Conservation (phyloP, 2,329 filamentous ascomycete genomes). For the Fusarium sp. region DNA sequence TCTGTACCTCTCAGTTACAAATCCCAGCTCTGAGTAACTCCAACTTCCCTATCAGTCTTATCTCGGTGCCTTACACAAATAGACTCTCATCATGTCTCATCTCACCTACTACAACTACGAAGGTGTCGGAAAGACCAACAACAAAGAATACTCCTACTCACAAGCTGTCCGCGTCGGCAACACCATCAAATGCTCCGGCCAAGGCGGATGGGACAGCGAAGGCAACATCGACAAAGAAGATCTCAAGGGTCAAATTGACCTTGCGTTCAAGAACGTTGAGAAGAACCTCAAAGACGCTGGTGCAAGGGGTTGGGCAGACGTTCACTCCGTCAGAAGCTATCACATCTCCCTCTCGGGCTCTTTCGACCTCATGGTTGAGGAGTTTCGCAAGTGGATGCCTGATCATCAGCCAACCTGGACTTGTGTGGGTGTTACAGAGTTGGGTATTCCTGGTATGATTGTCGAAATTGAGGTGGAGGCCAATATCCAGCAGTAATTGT, state of each 20-base stretch:
- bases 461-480: conserved; percentile 68
- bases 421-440: conserved; percentile 57
- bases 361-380: conserved; percentile 54
- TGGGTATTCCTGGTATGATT: conserved; percentile 61
- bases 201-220: conserved; percentile 36
- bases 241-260: conserved; percentile 57
- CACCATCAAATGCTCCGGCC: conserved; percentile 36
- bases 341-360: conserved; percentile 54
- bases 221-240: conserved; percentile 44
- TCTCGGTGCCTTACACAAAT: not conserved
- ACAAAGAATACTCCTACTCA: conserved; percentile 36
- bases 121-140: conserved; percentile 42
- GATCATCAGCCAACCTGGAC: conserved; percentile 65
- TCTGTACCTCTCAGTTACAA: not conserved
- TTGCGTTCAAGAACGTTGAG: conserved; percentile 67
- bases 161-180: conserved; percentile 36
- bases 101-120: conserved; percentile 48
- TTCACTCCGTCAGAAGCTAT: conserved; percentile 59
- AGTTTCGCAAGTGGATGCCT: conserved; percentile 61
- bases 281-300: conserved; percentile 60
- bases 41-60: too few species aligned
- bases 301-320: conserved; percentile 65
- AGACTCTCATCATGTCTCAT: conserved; percentile 41
- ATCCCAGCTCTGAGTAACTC: not conserved
- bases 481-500: conserved; percentile 4